Evolutionary conservation across 306 rosid genomes (phyloP).

Genomic region (Begonia fuchsioides): DNA sequence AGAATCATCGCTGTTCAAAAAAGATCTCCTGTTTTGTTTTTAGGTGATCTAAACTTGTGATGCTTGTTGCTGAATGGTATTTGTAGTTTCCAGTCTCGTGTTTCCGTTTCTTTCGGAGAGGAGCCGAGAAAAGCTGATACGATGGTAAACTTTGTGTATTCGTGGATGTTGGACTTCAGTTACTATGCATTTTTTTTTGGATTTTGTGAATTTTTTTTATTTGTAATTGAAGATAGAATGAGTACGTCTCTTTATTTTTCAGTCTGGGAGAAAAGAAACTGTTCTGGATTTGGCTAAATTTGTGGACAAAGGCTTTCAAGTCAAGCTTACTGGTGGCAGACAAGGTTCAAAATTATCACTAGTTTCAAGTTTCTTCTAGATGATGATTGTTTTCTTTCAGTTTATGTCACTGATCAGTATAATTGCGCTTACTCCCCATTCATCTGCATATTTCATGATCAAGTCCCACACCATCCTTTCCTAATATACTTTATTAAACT

Average conservation of each 20-base stretch:
- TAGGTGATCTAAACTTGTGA: too few species aligned
- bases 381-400: background rate
- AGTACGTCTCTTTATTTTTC: conserved; percentile 1
- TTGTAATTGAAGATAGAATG: too few species aligned
- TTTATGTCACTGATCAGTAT: too few species aligned
- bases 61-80: too few species aligned
- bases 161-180: too few species aligned
- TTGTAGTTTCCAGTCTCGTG: too few species aligned
- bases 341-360: conserved; percentile 36
- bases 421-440: too few species aligned
- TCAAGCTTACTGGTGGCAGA: conserved; percentile 85
- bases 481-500: background rate
- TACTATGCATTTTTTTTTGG: too few species aligned
- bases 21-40: too few species aligned
- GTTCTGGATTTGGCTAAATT: conserved; percentile 79
- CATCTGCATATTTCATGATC: background rate
- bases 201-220: too few species aligned
- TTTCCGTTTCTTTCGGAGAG: background rate
- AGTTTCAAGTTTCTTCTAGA: background rate
- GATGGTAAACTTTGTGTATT: conserved; percentile 18
- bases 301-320: conserved; percentile 87
- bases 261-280: conserved; percentile 76
- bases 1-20: too few species aligned
- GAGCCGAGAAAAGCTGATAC: conserved; percentile 6
- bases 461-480: background rate